Evolutionary conservation across 192 early-diverging fungal genomes (phyloP).

Genomic region (Haplosporangium gracile): DNA sequence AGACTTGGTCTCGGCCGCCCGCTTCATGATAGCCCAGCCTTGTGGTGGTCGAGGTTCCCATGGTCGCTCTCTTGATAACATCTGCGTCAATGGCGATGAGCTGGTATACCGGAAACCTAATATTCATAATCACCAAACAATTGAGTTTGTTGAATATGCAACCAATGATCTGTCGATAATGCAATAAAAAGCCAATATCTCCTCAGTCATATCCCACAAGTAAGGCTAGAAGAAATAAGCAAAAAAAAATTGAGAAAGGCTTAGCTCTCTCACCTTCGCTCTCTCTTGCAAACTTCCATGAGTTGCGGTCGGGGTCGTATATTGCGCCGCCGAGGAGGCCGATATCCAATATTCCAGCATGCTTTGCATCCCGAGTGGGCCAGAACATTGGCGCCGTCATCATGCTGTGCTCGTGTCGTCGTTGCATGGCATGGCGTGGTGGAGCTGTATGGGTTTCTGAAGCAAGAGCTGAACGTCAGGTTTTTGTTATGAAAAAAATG

Average conservation of each 20-base stretch:
- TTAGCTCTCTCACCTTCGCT: constrained; percentile 9
- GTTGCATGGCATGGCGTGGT: constrained; percentile 40
- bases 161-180: no score
- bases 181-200: no score
- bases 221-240: background rate
- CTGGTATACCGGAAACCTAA: background rate
- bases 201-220: no score
- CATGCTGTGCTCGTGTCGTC: constrained; percentile 25
- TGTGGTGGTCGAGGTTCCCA: constrained; percentile 14
- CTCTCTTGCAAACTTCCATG: constrained; percentile 25
- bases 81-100: constrained; percentile 24
- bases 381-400: constrained; percentile 21
- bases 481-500: constrained; percentile 13
- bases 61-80: constrained; percentile 25
- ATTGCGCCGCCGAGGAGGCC: constrained; percentile 30
- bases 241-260: no score
- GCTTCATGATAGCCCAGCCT: background rate
- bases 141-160: no score
- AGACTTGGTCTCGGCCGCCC: background rate
- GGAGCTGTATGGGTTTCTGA: background rate
- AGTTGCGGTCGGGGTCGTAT: constrained; percentile 6
- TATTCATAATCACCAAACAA: background rate
- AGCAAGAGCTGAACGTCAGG: background rate
- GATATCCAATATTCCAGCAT: constrained; percentile 35
- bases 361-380: constrained; percentile 7